These are phyloP conservation scores for Penicillium sumatraense DNA, from an alignment of 2,329 filamentous ascomycete species.

Conservation along the genomic window DNA sequence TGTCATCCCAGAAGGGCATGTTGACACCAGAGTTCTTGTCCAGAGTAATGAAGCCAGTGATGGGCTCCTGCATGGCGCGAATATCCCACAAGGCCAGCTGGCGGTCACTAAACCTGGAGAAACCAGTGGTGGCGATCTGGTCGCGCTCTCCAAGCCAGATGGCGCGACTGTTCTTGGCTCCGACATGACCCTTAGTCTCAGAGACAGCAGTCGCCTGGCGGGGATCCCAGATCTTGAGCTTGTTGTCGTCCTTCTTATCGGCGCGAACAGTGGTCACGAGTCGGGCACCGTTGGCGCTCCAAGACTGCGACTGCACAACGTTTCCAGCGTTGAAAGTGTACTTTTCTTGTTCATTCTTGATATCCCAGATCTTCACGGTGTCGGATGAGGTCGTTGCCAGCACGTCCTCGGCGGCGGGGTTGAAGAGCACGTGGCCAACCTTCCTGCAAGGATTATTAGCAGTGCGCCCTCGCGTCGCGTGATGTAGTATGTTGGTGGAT, in stretches of 20 bases:
- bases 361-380: constrained; percentile 94
- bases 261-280: constrained; percentile 93
- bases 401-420: constrained; percentile 92
- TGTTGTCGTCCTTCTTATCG: constrained; percentile 64
- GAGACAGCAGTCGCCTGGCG: constrained; percentile 83
- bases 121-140: constrained; percentile 92
- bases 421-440: constrained; percentile 97
- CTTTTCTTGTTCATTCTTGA: constrained; percentile 74
- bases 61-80: constrained; percentile 75
- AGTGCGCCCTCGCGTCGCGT: constrained; percentile 15
- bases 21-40: constrained; percentile 97
- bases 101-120: constrained; percentile 97
- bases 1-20: constrained; percentile 99
- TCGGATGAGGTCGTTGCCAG: constrained; percentile 95
- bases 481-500: background rate
- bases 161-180: constrained; percentile 95
- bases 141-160: constrained; percentile 99
- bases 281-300: constrained; percentile 86
- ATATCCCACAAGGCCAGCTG: constrained; percentile 96
- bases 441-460: constrained; percentile 65
- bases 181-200: constrained; percentile 82
- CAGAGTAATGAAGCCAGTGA: constrained; percentile 86
- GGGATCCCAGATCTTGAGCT: constrained; percentile 95
- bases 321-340: constrained; percentile 83
- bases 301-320: constrained; percentile 92